A percentile compares a stretch with the other conserved stretches of the same genome.
Evolutionary conservation across 2,329 filamentous ascomycete species (phyloP).

Genomic region (Dactylellina haptotyla): DNA sequence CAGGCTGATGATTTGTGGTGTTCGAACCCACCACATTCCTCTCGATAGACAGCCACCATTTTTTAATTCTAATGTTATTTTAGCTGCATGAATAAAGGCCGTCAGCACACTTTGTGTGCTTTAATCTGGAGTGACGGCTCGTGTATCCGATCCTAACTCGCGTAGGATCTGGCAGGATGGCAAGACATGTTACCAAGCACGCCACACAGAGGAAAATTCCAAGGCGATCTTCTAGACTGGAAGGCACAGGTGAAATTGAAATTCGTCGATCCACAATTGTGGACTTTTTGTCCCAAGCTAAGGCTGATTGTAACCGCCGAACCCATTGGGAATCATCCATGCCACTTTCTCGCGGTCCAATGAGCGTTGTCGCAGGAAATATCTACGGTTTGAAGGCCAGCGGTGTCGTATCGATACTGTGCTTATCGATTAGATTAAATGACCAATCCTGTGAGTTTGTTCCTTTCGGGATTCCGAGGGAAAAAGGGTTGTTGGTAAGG

Average conservation of each 20-base stretch:
- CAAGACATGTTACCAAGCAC: background rate
- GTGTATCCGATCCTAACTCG: constrained; percentile 15
- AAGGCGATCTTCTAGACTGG: constrained; percentile 16
- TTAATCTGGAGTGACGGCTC: constrained; percentile 47
- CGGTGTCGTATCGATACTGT: constrained; percentile 8
- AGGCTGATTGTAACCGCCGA: constrained; percentile 44
- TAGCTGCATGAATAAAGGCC: too few relatives aligned
- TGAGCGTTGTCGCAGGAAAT: constrained; percentile 6
- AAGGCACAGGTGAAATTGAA: constrained; percentile 8
- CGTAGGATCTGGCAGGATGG: constrained; percentile 25
- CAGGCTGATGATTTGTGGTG: constrained; percentile 49
- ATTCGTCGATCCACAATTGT: constrained; percentile 38
- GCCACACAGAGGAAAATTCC: constrained; percentile 23
- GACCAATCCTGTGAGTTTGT: background rate
- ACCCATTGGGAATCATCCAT: constrained; percentile 26
- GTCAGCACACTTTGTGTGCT: too few relatives aligned
- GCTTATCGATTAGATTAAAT: constrained; percentile 52
- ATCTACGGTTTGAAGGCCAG: background rate
- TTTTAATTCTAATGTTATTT: background rate
- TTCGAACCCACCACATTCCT: too few relatives aligned
- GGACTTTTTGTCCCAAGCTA: constrained; percentile 1
- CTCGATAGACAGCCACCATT: too few relatives aligned
- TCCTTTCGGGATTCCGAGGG: background rate
- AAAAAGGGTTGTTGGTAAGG: constrained; percentile 29
- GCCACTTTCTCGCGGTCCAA: constrained; percentile 26